These are phyloP conservation scores for Neofusicoccum cordaticola DNA, from an alignment of 2,329 filamentous ascomycete genomes.

Conservation along the genomic window DNA sequence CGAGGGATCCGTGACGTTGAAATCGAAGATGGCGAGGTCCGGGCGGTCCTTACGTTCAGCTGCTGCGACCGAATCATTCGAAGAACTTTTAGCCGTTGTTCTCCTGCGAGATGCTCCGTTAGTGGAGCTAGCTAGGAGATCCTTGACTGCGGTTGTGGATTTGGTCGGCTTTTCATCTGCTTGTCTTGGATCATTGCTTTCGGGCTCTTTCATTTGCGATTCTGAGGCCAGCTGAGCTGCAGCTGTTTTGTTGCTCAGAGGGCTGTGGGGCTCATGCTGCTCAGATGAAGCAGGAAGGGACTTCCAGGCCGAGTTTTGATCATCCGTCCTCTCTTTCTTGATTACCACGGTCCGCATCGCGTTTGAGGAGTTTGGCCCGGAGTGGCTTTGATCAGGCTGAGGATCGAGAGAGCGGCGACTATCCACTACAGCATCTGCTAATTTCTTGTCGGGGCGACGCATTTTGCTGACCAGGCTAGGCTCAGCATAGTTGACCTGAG, in stretches of 20 bases:
- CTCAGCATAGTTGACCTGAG: constrained; percentile 50
- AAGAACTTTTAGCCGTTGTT: constrained; percentile 11
- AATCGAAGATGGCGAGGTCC: constrained; percentile 38
- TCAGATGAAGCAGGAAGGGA: constrained; percentile 22
- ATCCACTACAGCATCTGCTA: constrained; percentile 43
- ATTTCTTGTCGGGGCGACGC: constrained; percentile 46
- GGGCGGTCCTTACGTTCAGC: constrained; percentile 24
- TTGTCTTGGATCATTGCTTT: not conserved
- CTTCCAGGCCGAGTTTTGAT: constrained; percentile 27
- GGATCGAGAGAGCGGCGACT: constrained; percentile 20
- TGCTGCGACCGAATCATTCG: constrained; percentile 16
- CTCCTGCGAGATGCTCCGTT: constrained; percentile 26
- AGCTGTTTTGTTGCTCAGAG: constrained; percentile 33
- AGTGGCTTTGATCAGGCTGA: constrained; percentile 23
- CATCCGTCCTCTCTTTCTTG: constrained; percentile 29
- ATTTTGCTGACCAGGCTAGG: constrained; percentile 50
- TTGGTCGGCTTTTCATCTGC: constrained; percentile 26
- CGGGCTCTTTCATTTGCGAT: constrained; percentile 23
- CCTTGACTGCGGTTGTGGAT: constrained; percentile 33
- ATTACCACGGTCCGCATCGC: constrained; percentile 20
- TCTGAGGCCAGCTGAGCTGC: constrained; percentile 16
- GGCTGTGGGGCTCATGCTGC: constrained; percentile 28
- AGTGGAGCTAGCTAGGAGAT: constrained; percentile 27
- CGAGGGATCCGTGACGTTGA: constrained; percentile 30
- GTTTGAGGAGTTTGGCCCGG: not conserved